Evolutionary conservation across 2,329 filamentous ascomycete species (phyloP).

Genomic region (Nothomitra cinnamomea): DNA sequence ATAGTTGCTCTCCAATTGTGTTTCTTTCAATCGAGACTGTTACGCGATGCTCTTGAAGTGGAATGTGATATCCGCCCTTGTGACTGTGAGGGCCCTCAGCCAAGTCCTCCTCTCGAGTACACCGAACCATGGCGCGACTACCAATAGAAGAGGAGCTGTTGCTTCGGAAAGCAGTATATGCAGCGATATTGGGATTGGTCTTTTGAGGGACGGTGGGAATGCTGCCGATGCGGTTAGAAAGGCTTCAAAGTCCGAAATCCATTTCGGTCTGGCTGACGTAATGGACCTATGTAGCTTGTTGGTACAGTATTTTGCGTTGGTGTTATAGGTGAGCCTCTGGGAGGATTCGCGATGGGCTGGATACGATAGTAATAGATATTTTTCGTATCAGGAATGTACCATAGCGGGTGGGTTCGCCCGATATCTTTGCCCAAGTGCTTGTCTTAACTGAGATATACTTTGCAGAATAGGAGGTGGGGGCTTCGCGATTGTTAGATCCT

Average conservation of each 20-base stretch:
- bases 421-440: constrained; percentile 36
- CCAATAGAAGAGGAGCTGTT: constrained; percentile 36
- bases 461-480: constrained; percentile 73
- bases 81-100: too few relatives aligned
- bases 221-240: constrained; percentile 47
- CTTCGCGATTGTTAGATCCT: constrained; percentile 64
- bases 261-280: background rate
- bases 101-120: too few relatives aligned
- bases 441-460: constrained; percentile 31
- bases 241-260: too few relatives aligned
- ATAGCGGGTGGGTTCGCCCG: background rate
- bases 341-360: background rate
- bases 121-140: too few relatives aligned
- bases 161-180: constrained; percentile 54
- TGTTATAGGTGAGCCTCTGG: constrained; percentile 33
- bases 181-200: constrained; percentile 48
- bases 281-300: constrained; percentile 33
- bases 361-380: background rate
- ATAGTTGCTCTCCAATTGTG: too few relatives aligned
- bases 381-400: constrained; percentile 10
- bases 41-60: too few relatives aligned
- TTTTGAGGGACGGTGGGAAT: constrained; percentile 47
- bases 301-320: constrained; percentile 61
- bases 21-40: too few relatives aligned
- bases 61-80: too few relatives aligned